These are phyloP conservation scores for Trametes villosa DNA, from an alignment of 768 basidiomycete genomes.

Conservation along the genomic window DNA sequence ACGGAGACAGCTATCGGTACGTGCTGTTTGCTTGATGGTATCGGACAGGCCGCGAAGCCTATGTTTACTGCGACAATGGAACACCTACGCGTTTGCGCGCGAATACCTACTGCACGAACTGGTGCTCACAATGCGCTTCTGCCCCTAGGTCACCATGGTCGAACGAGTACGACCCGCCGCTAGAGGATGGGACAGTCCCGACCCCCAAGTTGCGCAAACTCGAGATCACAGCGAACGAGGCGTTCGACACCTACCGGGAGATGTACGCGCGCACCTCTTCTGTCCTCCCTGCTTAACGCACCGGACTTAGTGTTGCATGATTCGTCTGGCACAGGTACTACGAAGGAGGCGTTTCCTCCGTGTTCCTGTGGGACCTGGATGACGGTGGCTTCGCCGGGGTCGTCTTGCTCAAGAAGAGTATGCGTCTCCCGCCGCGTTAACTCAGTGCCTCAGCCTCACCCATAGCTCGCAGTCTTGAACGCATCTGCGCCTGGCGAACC, in stretches of 20 bases:
- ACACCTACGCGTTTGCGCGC: too few relatives aligned
- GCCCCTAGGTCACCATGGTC: constrained; percentile 93
- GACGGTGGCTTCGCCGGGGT: constrained; percentile 97
- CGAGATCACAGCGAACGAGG: constrained; percentile 92
- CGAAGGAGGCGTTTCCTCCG: constrained; percentile 96
- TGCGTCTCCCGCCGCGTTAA: background rate
- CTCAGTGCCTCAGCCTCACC: background rate
- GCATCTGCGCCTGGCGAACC: constrained; percentile 61
- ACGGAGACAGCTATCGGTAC: constrained; percentile 89
- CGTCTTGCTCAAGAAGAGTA: constrained; percentile 94
- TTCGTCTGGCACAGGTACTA: constrained; percentile 67
- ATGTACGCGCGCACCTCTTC: constrained; percentile 54
- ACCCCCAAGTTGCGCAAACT: constrained; percentile 84
- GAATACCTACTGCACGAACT: background rate
- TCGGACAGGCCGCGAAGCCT: background rate
- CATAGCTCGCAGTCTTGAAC: constrained; percentile 56
- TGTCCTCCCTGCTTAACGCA: background rate
- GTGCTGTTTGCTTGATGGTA: background rate
- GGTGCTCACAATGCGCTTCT: background rate
- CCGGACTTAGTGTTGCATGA: background rate
- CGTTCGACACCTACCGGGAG: constrained; percentile 97
- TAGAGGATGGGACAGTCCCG: constrained; percentile 91
- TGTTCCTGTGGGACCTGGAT: constrained; percentile 97
- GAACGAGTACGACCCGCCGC: constrained; percentile 90
- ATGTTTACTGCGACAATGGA: too few relatives aligned